Percentiles rank a stretch among this genome's conserved stretches.
phyloP scores from a whole-genome alignment of 768 basidiomycete genomes.

The Ramaria sp. region DNA sequence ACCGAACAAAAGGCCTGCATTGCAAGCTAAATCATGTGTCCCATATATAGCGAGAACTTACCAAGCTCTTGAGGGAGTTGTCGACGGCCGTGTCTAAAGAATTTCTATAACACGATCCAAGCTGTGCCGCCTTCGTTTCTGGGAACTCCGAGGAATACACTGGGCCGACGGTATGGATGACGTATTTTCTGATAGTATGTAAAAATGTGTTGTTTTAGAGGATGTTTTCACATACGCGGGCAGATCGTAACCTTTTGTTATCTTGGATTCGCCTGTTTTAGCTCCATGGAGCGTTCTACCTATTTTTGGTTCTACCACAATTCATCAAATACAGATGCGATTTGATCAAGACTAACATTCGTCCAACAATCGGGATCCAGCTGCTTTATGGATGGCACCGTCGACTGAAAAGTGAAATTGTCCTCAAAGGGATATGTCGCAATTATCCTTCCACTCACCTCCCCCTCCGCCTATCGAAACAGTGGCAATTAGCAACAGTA shows the following conservation, averaged over 20 bases:
- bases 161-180: slow-evolving; percentile 81
- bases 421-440: not conserved
- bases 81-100: slow-evolving; percentile 54
- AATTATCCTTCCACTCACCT: slow-evolving; percentile 31
- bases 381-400: slow-evolving; percentile 71
- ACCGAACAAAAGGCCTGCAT: slow-evolving; percentile 69
- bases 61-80: slow-evolving; percentile 53
- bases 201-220: not conserved
- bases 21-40: not conserved
- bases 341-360: slow-evolving; percentile 46
- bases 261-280: slow-evolving; percentile 64
- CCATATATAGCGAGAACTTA: slow-evolving; percentile 16
- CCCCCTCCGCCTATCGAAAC: slow-evolving; percentile 59
- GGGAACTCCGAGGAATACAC: slow-evolving; percentile 37
- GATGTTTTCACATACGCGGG: slow-evolving; percentile 49
- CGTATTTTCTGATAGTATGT: slow-evolving; percentile 36
- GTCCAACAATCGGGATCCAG: slow-evolving; percentile 49
- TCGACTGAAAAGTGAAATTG: slow-evolving; percentile 40
- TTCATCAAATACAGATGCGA: not conserved
- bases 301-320: slow-evolving; percentile 16
- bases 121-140: slow-evolving; percentile 37
- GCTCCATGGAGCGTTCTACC: slow-evolving; percentile 59
- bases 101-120: slow-evolving; percentile 58
- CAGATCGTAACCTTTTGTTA: slow-evolving; percentile 66
- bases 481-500: not conserved